phyloP scores from a whole-genome alignment of 495 filamentous ascomycete genomes.

The Schizothecium vesticola region DNA sequence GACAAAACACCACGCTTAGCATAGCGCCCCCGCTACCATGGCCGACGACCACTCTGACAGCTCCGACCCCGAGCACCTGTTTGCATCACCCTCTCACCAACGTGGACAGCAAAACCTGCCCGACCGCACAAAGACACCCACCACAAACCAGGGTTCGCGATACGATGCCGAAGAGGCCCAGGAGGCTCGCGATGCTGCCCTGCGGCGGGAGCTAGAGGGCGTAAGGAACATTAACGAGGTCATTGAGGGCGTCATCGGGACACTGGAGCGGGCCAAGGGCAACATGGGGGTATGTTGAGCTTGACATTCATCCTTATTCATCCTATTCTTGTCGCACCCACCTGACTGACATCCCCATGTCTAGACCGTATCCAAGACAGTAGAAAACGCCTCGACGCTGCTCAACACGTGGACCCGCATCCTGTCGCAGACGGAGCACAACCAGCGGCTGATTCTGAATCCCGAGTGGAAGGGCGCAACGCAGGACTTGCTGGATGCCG shows the following conservation, averaged over 20 bases:
- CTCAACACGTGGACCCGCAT: slow-evolving; percentile 95
- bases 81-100: slow-evolving; percentile 56
- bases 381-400: slow-evolving; percentile 84
- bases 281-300: slow-evolving; percentile 75
- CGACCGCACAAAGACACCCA: slow-evolving; percentile 34
- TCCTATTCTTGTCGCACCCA: background rate
- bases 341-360: background rate
- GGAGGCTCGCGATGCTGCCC: slow-evolving; percentile 64
- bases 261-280: slow-evolving; percentile 70
- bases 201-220: slow-evolving; percentile 72
- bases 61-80: slow-evolving; percentile 55
- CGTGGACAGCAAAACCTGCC: slow-evolving; percentile 9
- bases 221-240: slow-evolving; percentile 81
- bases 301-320: background rate
- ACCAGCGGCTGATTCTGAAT: slow-evolving; percentile 84
- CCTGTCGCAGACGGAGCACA: slow-evolving; percentile 93
- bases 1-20: background rate
- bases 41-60: slow-evolving; percentile 18
- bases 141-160: slow-evolving; percentile 48
- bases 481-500: slow-evolving; percentile 75
- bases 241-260: slow-evolving; percentile 76
- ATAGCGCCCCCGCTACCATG: slow-evolving; percentile 17
- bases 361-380: slow-evolving; percentile 79
- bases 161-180: slow-evolving; percentile 66
- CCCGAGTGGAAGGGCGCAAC: slow-evolving; percentile 84